Evolutionary conservation across 2,329 filamentous ascomycete genomes (phyloP).

Genomic region (Epichloe glyceriae): DNA sequence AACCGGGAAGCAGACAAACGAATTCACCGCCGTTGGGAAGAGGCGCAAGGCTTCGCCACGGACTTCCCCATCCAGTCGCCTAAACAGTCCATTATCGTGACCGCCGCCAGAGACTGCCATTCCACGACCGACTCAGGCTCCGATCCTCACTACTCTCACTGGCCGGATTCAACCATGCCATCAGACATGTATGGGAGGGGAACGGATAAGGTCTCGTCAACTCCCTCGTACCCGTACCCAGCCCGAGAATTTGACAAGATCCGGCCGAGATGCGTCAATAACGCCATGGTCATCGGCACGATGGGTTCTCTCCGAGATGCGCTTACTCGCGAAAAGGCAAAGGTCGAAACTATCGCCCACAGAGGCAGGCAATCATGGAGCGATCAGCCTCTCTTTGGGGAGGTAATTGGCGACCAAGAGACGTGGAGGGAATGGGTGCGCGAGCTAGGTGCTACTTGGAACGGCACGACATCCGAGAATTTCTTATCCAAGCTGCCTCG

Average conservation of each 20-base stretch:
- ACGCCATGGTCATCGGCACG: constrained; percentile 22
- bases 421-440: constrained; percentile 22
- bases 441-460: constrained; percentile 18
- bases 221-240: constrained; percentile 18
- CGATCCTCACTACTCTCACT: constrained; percentile 22
- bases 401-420: constrained; percentile 27
- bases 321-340: constrained; percentile 15
- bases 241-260: constrained; percentile 21
- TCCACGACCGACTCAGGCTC: constrained; percentile 21
- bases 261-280: constrained; percentile 22
- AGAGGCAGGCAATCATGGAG: constrained; percentile 23
- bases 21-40: constrained; percentile 13
- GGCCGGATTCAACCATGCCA: constrained; percentile 23
- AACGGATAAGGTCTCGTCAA: constrained; percentile 17
- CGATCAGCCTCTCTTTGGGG: constrained; percentile 24
- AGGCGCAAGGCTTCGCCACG: constrained; percentile 4
- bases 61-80: constrained; percentile 1
- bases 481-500: constrained; percentile 5
- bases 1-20: constrained; percentile 22
- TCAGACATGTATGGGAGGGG: constrained; percentile 20
- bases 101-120: constrained; percentile 23
- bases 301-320: constrained; percentile 16
- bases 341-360: constrained; percentile 11
- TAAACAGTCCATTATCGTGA: constrained; percentile 20
- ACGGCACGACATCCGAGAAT: constrained; percentile 13